Percentiles rank a stretch among this genome's conserved stretches.
phyloP scores from a whole-genome alignment of 2,329 filamentous ascomycete species.

The Lecanicillium sp. region DNA sequence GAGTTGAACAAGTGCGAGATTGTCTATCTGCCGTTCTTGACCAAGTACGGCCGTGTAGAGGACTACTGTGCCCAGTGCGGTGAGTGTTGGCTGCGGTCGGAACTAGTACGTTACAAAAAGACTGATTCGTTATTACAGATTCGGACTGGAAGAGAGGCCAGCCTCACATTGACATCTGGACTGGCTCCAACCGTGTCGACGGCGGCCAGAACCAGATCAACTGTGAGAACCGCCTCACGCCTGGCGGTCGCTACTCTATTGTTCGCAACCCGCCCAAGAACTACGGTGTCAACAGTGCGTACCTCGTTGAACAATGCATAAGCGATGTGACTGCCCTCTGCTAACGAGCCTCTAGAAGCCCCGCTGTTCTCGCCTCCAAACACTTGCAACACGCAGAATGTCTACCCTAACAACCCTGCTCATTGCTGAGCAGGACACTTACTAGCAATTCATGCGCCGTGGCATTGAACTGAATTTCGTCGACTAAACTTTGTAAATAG shows the following conservation, averaged over 20 bases:
- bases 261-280: slow-evolving; percentile 15
- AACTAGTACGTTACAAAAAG: background rate
- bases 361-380: slow-evolving; percentile 13
- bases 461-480: too few species aligned
- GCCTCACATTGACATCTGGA: slow-evolving; percentile 15
- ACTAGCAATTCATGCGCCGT: too few species aligned
- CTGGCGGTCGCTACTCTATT: slow-evolving; percentile 13
- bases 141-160: slow-evolving; percentile 11
- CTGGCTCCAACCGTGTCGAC: slow-evolving; percentile 11
- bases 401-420: slow-evolving; percentile 15
- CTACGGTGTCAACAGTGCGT: slow-evolving; percentile 14
- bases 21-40: slow-evolving; percentile 14
- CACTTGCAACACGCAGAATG: slow-evolving; percentile 14
- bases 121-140: background rate
- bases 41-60: slow-evolving; percentile 14
- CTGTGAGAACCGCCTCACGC: slow-evolving; percentile 14
- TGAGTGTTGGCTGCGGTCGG: slow-evolving; percentile 4
- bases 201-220: slow-evolving; percentile 15
- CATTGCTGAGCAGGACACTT: slow-evolving; percentile 11
- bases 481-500: too few species aligned
- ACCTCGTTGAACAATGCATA: background rate
- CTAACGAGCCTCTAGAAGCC: slow-evolving; percentile 10
- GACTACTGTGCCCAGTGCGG: slow-evolving; percentile 13
- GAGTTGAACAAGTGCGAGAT: slow-evolving; percentile 14
- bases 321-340: background rate